Base-by-base conservation (phyloP, 345 rosid genomes). In the Diplotaxis tenuifolia region DNA sequence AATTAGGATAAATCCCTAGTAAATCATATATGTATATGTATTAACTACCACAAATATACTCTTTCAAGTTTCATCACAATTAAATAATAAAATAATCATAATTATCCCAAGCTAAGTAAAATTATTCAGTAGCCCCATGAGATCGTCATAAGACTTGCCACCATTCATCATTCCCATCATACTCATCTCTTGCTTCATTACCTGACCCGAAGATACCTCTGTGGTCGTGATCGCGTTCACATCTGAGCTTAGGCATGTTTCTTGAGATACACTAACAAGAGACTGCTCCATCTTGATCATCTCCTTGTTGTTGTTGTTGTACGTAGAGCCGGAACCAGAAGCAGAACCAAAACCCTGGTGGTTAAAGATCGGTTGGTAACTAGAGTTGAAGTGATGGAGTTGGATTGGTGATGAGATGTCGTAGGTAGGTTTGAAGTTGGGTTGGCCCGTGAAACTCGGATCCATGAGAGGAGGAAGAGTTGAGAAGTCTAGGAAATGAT, bases 391-490 rank as follows among this genome's bases (percentile, higher is more conserved):
- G 27, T 65, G 36, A 52, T 71, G 63, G 0, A 38, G 34, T 27
- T 62, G 72, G 76, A 49, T 32, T 53, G 68, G 69, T 66, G 76
- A 49, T 53, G 70, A n/a, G 73, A 50, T 58, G 12, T 65, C 32
- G 76, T 65, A 70, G 6, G 75, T 56, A 47, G 68, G 55, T 55
- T 72, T 72, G 81, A 78, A 78, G 65, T 47, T 62, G 29, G 11
- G 66, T 52, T 70, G 80, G 18, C 53, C 27, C 9, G 36, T 22
- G 16, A 72, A 78, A 47, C 49, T 78, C 4, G 67, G 75, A 62
- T 78, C 81, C 31, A 78, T 62, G 66, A 78, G 81, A 62, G 81
- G 75, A 73, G 81, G 81, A 25, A 68, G 74, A 68, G 81, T 22
- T 72, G 81, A 73, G 58, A 68, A 73, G 71, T 73, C 81, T 14